Percentiles rank a stretch among this genome's conserved stretches.
Evolutionary conservation across 2,329 filamentous ascomycete genomes (phyloP).

Genomic region (Botrytis porri): DNA sequence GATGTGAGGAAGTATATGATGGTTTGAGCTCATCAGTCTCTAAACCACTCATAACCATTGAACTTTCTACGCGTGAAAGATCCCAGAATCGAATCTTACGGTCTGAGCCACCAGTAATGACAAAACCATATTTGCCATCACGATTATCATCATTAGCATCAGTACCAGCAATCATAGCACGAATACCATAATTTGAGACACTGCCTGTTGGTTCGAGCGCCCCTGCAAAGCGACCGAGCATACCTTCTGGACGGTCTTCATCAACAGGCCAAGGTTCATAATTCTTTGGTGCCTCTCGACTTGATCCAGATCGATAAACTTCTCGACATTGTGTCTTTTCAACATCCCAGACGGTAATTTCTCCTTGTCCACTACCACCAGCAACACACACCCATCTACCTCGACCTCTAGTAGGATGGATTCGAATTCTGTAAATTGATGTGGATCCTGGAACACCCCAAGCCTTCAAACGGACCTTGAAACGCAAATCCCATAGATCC

Average conservation of each 20-base stretch:
- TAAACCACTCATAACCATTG: slow-evolving; percentile 75
- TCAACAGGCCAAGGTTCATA: slow-evolving; percentile 89
- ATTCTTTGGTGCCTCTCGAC: slow-evolving; percentile 57
- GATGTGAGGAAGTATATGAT: slow-evolving; percentile 65
- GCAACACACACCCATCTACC: slow-evolving; percentile 85
- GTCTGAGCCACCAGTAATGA: slow-evolving; percentile 85
- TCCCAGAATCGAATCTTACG: slow-evolving; percentile 96
- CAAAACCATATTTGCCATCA: slow-evolving; percentile 75
- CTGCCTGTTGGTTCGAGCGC: slow-evolving; percentile 59
- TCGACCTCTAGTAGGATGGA: slow-evolving; percentile 75
- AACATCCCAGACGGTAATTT: slow-evolving; percentile 93
- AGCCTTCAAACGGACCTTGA: slow-evolving; percentile 79
- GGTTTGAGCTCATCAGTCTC: slow-evolving; percentile 67
- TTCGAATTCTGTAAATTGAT: slow-evolving; percentile 72
- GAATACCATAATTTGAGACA: slow-evolving; percentile 60
- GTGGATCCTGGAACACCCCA: slow-evolving; percentile 84
- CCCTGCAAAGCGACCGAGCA: slow-evolving; percentile 81
- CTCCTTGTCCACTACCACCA: slow-evolving; percentile 80
- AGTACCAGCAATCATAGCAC: slow-evolving; percentile 70
- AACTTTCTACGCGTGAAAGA: slow-evolving; percentile 71
- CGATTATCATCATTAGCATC: slow-evolving; percentile 67
- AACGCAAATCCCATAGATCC: slow-evolving; percentile 95
- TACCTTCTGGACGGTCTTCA: slow-evolving; percentile 80
- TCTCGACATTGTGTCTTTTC: slow-evolving; percentile 87
- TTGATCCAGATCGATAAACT: slow-evolving; percentile 69